Percentiles rank a stretch among this genome's conserved stretches.
These are phyloP conservation scores for Kodamaea anthophila DNA, from an alignment of 1,139 yeast genomes.

Conservation along the genomic window DNA sequence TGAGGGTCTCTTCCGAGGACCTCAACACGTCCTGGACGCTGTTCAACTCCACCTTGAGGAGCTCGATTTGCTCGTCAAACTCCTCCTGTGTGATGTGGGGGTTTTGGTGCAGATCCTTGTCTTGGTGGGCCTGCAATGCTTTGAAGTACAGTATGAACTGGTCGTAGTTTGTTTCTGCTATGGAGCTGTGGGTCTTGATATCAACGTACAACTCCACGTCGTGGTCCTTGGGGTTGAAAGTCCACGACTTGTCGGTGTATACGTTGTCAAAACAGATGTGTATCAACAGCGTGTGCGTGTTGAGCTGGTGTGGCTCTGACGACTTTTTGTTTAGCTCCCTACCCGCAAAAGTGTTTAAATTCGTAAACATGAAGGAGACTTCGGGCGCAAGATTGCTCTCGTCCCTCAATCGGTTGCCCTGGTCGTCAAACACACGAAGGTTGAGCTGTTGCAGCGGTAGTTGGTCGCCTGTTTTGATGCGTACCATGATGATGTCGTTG, in stretches of 20 bases:
- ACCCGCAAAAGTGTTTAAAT: slow-evolving; percentile 23
- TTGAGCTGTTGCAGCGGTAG: slow-evolving; percentile 31
- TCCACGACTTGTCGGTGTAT: slow-evolving; percentile 40
- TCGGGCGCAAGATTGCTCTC: slow-evolving; percentile 26
- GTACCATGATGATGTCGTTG: slow-evolving; percentile 34
- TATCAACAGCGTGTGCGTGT: slow-evolving; percentile 18
- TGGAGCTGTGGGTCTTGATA: slow-evolving; percentile 28
- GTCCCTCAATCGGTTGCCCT: slow-evolving; percentile 28
- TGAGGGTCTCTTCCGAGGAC: slow-evolving; percentile 22
- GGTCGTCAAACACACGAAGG: slow-evolving; percentile 34
- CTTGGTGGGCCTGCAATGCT: slow-evolving; percentile 13
- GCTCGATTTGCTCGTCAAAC: slow-evolving; percentile 26
- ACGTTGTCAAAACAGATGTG: slow-evolving; percentile 41
- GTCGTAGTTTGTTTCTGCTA: slow-evolving; percentile 32
- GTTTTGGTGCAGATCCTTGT: slow-evolving; percentile 5
- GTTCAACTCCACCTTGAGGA: slow-evolving; percentile 27
- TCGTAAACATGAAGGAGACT: slow-evolving; percentile 30
- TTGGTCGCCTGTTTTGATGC: slow-evolving; percentile 25
- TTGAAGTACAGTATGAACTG: slow-evolving; percentile 32
- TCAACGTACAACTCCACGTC: slow-evolving; percentile 33
- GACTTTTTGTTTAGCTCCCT: slow-evolving; percentile 4
- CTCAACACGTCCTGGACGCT: slow-evolving; percentile 25
- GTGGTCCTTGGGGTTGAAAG: slow-evolving; percentile 27
- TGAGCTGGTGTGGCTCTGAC: slow-evolving; percentile 2
- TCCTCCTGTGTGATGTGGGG: slow-evolving; percentile 24